Conservation (phyloP, 768 basidiomycete species). For the Multifurca ochricompacta region DNA sequence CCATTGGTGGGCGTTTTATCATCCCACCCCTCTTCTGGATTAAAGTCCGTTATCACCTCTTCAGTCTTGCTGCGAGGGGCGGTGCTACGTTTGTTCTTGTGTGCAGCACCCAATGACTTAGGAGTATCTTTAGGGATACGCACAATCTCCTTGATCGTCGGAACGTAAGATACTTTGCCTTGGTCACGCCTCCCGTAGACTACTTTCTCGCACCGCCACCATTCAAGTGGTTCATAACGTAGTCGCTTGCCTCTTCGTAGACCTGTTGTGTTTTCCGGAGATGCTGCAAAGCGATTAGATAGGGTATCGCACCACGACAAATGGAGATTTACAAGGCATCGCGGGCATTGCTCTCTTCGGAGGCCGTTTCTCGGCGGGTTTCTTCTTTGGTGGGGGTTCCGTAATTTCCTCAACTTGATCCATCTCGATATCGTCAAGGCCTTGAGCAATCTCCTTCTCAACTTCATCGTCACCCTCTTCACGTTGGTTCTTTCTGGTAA, state of each 20-base stretch:
- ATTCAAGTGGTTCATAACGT: conserved; percentile 70
- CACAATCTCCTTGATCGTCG: conserved; percentile 60
- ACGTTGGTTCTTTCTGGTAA: conserved; percentile 19
- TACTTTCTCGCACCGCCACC: conserved; percentile 88
- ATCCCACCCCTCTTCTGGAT: conserved; percentile 74
- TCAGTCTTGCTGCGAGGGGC: conserved; percentile 37
- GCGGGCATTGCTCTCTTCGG: conserved; percentile 4
- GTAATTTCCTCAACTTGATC: conserved; percentile 30
- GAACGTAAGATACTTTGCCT: conserved; percentile 41
- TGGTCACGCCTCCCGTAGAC: conserved; percentile 64
- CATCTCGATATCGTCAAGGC: conserved; percentile 26
- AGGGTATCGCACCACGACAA: not conserved
- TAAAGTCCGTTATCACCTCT: conserved; percentile 31
- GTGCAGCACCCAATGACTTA: conserved; percentile 37
- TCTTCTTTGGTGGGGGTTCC: conserved; percentile 18
- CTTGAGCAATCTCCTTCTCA: conserved; percentile 38
- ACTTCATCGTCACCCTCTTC: conserved; percentile 25
- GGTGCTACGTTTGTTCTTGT: conserved; percentile 32
- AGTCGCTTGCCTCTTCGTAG: conserved; percentile 66
- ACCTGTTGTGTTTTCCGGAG: conserved; percentile 33
- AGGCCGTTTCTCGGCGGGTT: not conserved
- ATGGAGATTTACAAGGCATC: not conserved
- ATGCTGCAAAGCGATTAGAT: conserved; percentile 16
- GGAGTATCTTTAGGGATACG: conserved; percentile 45
- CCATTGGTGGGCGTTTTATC: conserved; percentile 60